phyloP scores from a whole-genome alignment of 2,329 filamentous ascomycete species.

The Chaetomium sp. region DNA sequence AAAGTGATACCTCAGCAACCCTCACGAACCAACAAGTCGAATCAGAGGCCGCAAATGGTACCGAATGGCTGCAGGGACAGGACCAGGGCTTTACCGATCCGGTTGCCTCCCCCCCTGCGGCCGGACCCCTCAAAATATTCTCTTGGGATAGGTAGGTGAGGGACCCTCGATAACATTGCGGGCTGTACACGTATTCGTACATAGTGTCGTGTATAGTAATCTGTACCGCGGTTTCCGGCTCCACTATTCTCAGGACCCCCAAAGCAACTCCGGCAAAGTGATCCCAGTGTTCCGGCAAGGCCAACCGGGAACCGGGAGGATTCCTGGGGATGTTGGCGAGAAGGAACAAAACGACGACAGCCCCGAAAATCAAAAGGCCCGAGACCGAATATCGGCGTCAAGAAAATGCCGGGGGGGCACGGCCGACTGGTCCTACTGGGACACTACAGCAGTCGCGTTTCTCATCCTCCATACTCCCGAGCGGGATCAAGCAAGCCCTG shows the following conservation, averaged over 20 bases:
- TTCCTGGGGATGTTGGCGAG: neutral
- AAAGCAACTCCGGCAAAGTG: slow-evolving; percentile 9
- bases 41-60: slow-evolving; percentile 4
- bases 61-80: slow-evolving; percentile 13
- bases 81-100: slow-evolving; percentile 13
- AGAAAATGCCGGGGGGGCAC: too few relatives aligned
- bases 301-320: slow-evolving; percentile 10
- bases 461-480: neutral
- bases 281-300: slow-evolving; percentile 2
- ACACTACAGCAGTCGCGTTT: neutral
- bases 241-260: neutral
- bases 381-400: neutral
- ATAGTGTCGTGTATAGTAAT: too few relatives aligned
- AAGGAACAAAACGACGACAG: neutral
- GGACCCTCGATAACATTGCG: too few relatives aligned
- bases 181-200: too few relatives aligned
- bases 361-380: neutral
- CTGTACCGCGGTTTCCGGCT: neutral
- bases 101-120: neutral
- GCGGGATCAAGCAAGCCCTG: too few relatives aligned
- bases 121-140: neutral
- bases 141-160: neutral
- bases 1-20: too few relatives aligned
- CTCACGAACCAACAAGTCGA: neutral
- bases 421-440: too few relatives aligned